Evolutionary conservation across 2,329 filamentous ascomycete species (phyloP).

Genomic region (Pezicula neosporulosa): DNA sequence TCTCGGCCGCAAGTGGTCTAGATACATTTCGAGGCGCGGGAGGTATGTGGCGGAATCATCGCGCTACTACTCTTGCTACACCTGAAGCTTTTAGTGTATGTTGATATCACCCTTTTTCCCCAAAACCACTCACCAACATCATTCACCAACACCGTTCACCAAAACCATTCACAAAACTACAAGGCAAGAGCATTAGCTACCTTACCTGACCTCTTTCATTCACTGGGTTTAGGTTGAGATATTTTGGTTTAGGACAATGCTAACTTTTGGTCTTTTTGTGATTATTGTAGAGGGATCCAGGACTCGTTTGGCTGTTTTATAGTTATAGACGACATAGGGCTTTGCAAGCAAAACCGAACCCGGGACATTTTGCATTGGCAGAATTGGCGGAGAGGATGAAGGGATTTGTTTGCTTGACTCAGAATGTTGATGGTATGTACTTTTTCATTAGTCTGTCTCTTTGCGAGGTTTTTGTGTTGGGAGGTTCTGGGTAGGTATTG

Average conservation of each 20-base stretch:
- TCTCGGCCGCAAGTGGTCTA: conserved; percentile 56
- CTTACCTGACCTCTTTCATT: no score
- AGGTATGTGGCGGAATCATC: conserved; percentile 79
- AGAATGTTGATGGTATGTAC: conserved; percentile 74
- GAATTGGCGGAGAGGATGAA: conserved; percentile 63
- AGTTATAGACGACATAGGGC: conserved; percentile 79
- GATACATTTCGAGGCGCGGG: conserved; percentile 84
- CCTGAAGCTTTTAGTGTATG: conserved; percentile 62
- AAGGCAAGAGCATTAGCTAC: no score
- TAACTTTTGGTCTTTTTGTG: no score
- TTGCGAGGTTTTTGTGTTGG: neutral
- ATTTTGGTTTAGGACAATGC: no score
- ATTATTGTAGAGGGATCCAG: conserved; percentile 58
- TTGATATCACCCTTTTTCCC: no score
- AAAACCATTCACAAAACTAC: no score
- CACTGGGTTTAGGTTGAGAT: no score
- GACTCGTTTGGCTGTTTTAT: conserved; percentile 90
- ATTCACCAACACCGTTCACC: no score
- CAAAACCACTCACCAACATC: no score
- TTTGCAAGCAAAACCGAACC: conserved; percentile 70
- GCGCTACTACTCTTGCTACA: conserved; percentile 71
- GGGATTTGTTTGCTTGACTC: conserved; percentile 72
- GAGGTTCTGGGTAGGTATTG: conserved; percentile 1
- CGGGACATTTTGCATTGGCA: conserved; percentile 75
- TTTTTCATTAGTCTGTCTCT: neutral